Base-by-base conservation (phyloP, 768 basidiomycete species). In the Tylopilus subfusipes region DNA sequence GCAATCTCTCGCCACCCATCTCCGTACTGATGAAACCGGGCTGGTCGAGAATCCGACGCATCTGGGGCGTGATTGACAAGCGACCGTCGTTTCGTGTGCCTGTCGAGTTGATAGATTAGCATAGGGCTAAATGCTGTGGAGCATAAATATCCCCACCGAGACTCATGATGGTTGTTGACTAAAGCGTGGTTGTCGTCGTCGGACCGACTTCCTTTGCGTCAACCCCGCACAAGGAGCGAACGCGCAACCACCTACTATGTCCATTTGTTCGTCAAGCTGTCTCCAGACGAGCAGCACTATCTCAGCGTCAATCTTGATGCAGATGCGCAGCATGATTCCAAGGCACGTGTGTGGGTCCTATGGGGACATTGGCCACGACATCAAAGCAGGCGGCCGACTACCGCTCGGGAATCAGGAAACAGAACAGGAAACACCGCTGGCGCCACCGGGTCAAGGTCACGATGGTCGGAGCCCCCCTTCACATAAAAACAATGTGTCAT, bases 1-100 rank as follows among this genome's bases (percentile, higher is more conserved):
- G 67, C 44, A 72, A 56, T 45, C 21, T 56, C 21, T 72, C 64
- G 27, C 68, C 49, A n/a, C 59, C 68, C 64, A 42, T 64, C 33
- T 53, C 10, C 1, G 36, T n/a, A 11, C 60, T 58, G 43, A 70
- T 70, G 48, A 68, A 58, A 4, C 68, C 70, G 0, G 62, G 58
- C 44, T 59, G 36, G 29, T 58, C 50, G 39, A 70, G 68, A 22
- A 72, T 70, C 4, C 16, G 21, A n/a, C 33, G 38, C 66, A 72
- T 70, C 31, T 62, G 56, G n/a, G 57, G 50, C 3, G 70, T 68
- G 38, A 70, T 29, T 27, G 21, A 53, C 57, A 72, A 56, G 25
- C 60, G 60, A 16, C 68, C 68, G 19, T 64, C 62, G n/a, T 29
- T 18, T 25, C 49, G 19, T 34, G 21, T 21, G n/a, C 11, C 64